A percentile compares a stretch with the other conserved stretches of the same genome.
Evolutionary conservation across 352 stramenopile genomes (phyloP).

Genomic region (Pythium dissimile): DNA sequence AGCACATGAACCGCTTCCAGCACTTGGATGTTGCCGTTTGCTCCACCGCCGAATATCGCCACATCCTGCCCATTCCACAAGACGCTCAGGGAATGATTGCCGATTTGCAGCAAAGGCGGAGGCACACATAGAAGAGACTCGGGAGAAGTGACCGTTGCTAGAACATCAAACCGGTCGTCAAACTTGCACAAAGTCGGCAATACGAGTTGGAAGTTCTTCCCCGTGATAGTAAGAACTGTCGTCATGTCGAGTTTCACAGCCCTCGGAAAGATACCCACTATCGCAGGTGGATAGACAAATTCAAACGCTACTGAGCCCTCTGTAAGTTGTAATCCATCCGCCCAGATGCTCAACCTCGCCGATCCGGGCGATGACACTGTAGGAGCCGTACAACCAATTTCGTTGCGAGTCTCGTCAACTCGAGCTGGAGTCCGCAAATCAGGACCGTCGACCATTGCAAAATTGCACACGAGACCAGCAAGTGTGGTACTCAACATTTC

Average conservation of each 20-base stretch:
- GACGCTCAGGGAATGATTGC: slow-evolving; percentile 8
- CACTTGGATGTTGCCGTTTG: too few relatives aligned
- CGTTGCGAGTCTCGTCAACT: neutral
- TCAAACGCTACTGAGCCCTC: slow-evolving; percentile 7
- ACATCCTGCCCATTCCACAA: slow-evolving; percentile 20
- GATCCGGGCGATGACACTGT: neutral
- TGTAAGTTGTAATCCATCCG: neutral
- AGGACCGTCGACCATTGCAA: neutral
- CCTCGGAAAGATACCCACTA: slow-evolving; percentile 2
- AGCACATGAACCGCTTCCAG: neutral
- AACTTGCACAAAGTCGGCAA: slow-evolving; percentile 5
- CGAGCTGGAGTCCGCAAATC: neutral
- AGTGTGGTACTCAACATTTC: neutral
- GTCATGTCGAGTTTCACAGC: neutral
- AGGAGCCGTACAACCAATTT: neutral
- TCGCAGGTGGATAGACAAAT: neutral
- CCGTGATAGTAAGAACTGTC: neutral
- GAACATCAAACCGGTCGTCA: neutral
- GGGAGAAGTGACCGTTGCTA: slow-evolving; percentile 4
- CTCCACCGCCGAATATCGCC: too few relatives aligned
- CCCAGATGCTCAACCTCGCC: slow-evolving; percentile 4
- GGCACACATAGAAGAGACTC: slow-evolving; percentile 2
- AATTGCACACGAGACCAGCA: neutral
- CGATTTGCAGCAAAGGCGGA: neutral
- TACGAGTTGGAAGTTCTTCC: slow-evolving; percentile 1